These are phyloP conservation scores for Geotrichum aggregatum DNA, from an alignment of 1,139 yeast genomes.

Conservation along the genomic window DNA sequence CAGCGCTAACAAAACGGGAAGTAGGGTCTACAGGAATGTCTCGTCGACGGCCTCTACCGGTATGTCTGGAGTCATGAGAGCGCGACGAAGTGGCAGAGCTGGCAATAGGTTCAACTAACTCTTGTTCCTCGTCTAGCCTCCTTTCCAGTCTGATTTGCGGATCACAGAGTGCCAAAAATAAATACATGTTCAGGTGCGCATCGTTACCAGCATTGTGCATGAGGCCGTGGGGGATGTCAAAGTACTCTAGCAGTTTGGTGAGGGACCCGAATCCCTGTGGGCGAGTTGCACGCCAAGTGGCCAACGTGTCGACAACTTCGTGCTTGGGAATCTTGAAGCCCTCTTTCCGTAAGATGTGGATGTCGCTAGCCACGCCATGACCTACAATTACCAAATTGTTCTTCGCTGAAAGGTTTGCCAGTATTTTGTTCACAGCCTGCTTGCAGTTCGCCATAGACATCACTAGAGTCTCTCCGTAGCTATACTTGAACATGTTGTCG, in stretches of 20 bases:
- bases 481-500: conserved; percentile 54
- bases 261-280: conserved; percentile 47
- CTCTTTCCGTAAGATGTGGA: conserved; percentile 48
- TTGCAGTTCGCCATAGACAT: conserved; percentile 25
- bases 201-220: conserved; percentile 82
- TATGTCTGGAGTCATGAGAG: conserved; percentile 2
- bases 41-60: conserved; percentile 4
- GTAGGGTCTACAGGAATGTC: conserved; percentile 10
- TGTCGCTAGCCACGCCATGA: conserved; percentile 62
- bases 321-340: conserved; percentile 48
- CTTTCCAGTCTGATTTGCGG: conserved; percentile 45
- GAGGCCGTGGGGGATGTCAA: conserved; percentile 57
- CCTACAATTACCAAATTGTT: conserved; percentile 53
- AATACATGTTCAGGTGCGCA: conserved; percentile 60
- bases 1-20: background rate
- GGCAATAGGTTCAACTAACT: background rate
- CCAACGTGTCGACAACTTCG: conserved; percentile 51
- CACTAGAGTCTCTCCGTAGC: conserved; percentile 44
- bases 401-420: conserved; percentile 18
- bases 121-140: conserved; percentile 32
- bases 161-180: conserved; percentile 53
- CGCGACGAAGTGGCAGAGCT: background rate
- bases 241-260: conserved; percentile 48
- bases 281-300: conserved; percentile 39
- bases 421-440: conserved; percentile 19